Evolutionary conservation across 805 yeast genomes (phyloP), one percentile per base, ranked within the genome.

Genomic region (Kazachstania africana): DNA sequence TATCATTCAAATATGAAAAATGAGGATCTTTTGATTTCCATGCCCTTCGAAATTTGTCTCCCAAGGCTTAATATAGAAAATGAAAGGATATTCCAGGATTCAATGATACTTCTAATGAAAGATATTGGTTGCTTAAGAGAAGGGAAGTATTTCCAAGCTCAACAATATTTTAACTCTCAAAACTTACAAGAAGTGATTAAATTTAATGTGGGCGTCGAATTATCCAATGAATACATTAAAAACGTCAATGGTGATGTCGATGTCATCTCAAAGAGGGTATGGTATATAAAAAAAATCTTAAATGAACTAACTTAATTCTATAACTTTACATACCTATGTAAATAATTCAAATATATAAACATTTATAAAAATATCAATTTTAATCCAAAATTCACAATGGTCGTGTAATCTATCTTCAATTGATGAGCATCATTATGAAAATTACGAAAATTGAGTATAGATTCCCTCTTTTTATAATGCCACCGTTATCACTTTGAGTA

Each of bases 1-100:
- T 77, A 77, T 45, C 91, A 81, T 47, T 62, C 68, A 32, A 67
- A 65, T 29, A 74, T 71, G 16, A 68, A 73, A 28, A 93, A 81
- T 48, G 76, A 72, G 35, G 93, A 80, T n/a, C 61, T 73, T 16
- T 63, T 65, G 38, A 66, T 74, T 20, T 72, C 85, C 0, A 64
- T 62, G 35, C 82, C 85, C 13, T 77, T 81, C 50, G 79, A 76
- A 49, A 60, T 81, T 27, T 61, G 57, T 21, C 47, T 62, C 18
- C 64, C 67, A 6, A 36, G 46, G 16, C 44, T 75, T 6, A 46
- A 52, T 3, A 12, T 17, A 2, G 14, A 24, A 3, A 19, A 15
- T 18, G 32, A 31, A 12, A 6, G 6, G 3, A 14, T 8, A 10
- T 28, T 35, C 8, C 60, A 48, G 12, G 39, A 33, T 2, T 50